Evolutionary conservation across 2,329 filamentous ascomycete genomes (phyloP), one percentile per base, ranked within the genome.

Genomic region (Talaromyces sp.): DNA sequence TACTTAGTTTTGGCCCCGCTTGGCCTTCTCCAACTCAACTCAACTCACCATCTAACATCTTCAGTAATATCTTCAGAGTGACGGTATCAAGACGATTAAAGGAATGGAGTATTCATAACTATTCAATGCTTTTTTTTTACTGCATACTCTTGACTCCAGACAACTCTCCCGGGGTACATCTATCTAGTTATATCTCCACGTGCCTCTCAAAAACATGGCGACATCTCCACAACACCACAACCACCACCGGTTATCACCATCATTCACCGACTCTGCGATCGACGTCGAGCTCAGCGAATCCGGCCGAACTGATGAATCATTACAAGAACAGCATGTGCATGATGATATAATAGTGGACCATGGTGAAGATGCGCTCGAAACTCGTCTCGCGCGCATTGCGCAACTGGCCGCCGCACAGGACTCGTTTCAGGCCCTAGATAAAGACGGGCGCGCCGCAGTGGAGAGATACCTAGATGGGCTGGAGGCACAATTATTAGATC

Each of bases 391-490:
- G 17, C 56, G 52, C 32, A 55, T 64, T 29, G 56, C 56, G 50
- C 56, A 54, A 26, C 43, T 55, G 7, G 54, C 46, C 46, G 54
- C 54, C 29, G 59, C 35, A 32, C 56, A 59, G 54, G 57, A 53
- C 41, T 62, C 56, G 55, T 29, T 43, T 14, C 54, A 24, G 3
- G n/a, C 19, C n/a, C 21, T 60, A 6, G 31, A 59, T 29, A 41
- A 69, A 63, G 61, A 62, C n/a, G 68, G 70, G 17, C 64, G 72
- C 14, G 66, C 65, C 12, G 64, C 66, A 14, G 67, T 77, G 11
- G 70, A 75, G 50, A 65, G 67, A 19, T 70, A 75, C 55, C 70
- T 78, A 26, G 57, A 54, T 26, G 35, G 46, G 21, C 32, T 60
- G 26, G 57, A 62, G 48, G 29, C 26, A 12, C 17, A 73, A 17